These are phyloP conservation scores for Phytophthora ramorum DNA, from an alignment of 352 stramenopile species.

Conservation along the genomic window DNA sequence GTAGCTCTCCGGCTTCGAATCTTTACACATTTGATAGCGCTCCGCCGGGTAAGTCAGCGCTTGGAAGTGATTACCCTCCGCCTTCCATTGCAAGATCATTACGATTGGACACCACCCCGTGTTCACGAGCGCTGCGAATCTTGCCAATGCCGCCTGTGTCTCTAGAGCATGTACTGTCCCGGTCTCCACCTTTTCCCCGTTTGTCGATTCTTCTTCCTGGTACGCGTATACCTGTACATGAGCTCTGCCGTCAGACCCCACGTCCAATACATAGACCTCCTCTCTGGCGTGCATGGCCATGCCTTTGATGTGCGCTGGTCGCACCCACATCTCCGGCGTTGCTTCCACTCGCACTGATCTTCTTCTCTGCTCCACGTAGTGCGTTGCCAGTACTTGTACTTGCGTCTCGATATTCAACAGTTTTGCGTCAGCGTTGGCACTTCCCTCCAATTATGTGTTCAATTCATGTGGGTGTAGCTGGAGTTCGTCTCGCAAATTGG, in stretches of 20 bases:
- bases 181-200: not conserved
- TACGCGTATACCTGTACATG: not conserved
- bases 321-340: not conserved
- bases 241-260: no score
- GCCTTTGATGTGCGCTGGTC: no score
- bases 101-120: not conserved
- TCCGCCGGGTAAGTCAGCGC: not conserved
- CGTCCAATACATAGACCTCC: no score
- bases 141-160: not conserved
- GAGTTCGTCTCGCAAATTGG: not conserved
- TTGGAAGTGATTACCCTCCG: not conserved
- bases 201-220: not conserved
- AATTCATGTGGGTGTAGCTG: not conserved
- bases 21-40: not conserved
- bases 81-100: not conserved
- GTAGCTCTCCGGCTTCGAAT: not conserved
- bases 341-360: not conserved
- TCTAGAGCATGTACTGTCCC: not conserved
- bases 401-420: not conserved
- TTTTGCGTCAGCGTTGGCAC: not conserved
- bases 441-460: not conserved
- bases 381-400: not conserved
- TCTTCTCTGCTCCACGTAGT: not conserved
- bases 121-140: not conserved
- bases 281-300: no score